Conservation (phyloP, 495 filamentous ascomycete genomes). For the Ascodesmis nigricans region DNA sequence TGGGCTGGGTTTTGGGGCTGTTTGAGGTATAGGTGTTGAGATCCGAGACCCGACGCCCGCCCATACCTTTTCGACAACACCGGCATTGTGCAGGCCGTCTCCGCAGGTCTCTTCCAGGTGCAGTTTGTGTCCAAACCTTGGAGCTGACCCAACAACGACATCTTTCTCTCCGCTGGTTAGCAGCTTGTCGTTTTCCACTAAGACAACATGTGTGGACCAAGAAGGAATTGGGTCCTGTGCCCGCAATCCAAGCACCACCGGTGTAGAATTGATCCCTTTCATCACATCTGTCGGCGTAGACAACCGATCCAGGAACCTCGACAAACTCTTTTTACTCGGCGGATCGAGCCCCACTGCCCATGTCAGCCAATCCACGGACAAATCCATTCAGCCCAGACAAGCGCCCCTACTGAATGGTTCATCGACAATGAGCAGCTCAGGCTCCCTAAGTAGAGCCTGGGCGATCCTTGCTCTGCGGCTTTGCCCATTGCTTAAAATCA, state of each 20-base stretch:
- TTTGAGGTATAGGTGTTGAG: slow-evolving; percentile 6
- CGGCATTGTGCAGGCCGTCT: slow-evolving; percentile 2
- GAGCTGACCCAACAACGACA: slow-evolving; percentile 29
- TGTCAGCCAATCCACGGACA: slow-evolving; percentile 1
- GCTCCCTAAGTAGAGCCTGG: slow-evolving; percentile 52
- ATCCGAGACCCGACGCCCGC: slow-evolving; percentile 17
- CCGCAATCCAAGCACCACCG: slow-evolving; percentile 55
- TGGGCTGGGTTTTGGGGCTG: slow-evolving; percentile 9
- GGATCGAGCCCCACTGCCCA: slow-evolving; percentile 67
- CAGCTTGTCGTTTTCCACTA: slow-evolving; percentile 39
- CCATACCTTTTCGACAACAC: slow-evolving; percentile 17
- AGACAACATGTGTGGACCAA: slow-evolving; percentile 69
- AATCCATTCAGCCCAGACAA: not conserved
- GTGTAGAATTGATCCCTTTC: slow-evolving; percentile 35
- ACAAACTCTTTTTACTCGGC: slow-evolving; percentile 44
- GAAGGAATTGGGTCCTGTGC: slow-evolving; percentile 69
- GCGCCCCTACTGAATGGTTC: slow-evolving; percentile 59
- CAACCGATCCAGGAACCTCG: slow-evolving; percentile 40
- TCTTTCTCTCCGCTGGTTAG: slow-evolving; percentile 34
- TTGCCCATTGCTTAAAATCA: slow-evolving; percentile 84
- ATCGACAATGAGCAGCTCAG: slow-evolving; percentile 68
- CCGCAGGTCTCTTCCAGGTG: slow-evolving; percentile 31
- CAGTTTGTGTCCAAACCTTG: slow-evolving; percentile 25
- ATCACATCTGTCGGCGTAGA: slow-evolving; percentile 24
- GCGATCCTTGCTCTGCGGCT: slow-evolving; percentile 70